These are phyloP conservation scores for Fragilariopsis cylindrus DNA, from an alignment of 108 stramenopile genomes.

Conservation along the genomic window DNA sequence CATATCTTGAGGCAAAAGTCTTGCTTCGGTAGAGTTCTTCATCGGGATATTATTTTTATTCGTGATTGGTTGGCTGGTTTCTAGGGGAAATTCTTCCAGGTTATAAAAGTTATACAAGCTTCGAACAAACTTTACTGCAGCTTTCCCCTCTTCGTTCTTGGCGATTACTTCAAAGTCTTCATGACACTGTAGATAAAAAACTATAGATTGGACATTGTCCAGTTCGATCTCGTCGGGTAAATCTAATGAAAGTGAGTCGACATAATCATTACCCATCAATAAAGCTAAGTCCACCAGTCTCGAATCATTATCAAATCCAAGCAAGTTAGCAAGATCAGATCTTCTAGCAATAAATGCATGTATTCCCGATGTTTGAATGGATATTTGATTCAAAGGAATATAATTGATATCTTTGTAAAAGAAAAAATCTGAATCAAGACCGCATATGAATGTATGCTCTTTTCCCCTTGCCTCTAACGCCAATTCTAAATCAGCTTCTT, in stretches of 20 bases:
- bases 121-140: conserved; percentile 42
- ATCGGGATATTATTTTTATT: background rate
- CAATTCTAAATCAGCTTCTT: conserved; percentile 68
- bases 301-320: conserved; percentile 46
- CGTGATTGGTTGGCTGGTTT: background rate
- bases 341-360: conserved; percentile 21
- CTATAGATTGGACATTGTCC: background rate
- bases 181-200: conserved; percentile 1
- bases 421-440: conserved; percentile 65
- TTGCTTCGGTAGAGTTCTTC: background rate
- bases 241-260: conserved; percentile 16
- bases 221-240: background rate
- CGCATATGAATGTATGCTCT: conserved; percentile 43
- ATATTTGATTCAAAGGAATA: conserved; percentile 37
- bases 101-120: conserved; percentile 44
- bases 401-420: conserved; percentile 64
- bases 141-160: conserved; percentile 13
- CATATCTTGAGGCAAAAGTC: conserved; percentile 12
- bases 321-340: conserved; percentile 30
- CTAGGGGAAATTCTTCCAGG: conserved; percentile 27
- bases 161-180: conserved; percentile 14
- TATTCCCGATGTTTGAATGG: conserved; percentile 5
- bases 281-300: conserved; percentile 61
- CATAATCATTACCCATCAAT: conserved; percentile 74
- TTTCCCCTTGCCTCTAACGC: conserved; percentile 47